phyloP scores from a whole-genome alignment of 23 red algal species.

The Gracilaria gracilis region DNA sequence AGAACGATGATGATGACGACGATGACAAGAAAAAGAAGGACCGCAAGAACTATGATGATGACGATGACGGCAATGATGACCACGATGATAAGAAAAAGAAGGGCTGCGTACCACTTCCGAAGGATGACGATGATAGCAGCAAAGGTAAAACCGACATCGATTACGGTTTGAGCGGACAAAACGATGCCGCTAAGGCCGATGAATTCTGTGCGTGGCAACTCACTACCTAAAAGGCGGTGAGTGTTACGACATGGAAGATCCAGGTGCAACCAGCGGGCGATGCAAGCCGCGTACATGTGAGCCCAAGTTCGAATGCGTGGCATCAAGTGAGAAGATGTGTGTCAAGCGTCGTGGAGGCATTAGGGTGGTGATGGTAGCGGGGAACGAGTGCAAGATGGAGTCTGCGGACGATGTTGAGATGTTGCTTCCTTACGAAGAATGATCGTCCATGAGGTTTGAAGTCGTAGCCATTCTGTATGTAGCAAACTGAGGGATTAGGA shows the following conservation, averaged over 20 bases:
- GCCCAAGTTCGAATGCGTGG: constrained; percentile 28
- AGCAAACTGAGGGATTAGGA: too few relatives aligned
- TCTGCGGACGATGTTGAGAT: constrained; percentile 4
- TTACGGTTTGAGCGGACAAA: background rate
- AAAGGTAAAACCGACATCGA: background rate
- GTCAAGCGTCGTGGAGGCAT: background rate
- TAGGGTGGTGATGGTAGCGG: constrained; percentile 18
- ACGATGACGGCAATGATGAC: background rate
- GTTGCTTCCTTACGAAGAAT: constrained; percentile 18
- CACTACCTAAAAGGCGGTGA: background rate
- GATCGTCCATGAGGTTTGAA: too few relatives aligned
- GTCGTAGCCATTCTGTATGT: too few relatives aligned
- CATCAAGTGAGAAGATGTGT: background rate
- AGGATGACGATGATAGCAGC: background rate
- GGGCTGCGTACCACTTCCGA: background rate
- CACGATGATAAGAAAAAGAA: background rate
- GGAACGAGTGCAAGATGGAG: background rate
- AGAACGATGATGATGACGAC: background rate
- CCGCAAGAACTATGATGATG: too few relatives aligned
- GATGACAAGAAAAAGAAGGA: background rate
- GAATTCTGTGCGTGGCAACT: constrained; percentile 3
- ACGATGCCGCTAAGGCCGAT: too few relatives aligned
- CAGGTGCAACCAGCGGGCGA: background rate
- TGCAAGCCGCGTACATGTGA: constrained; percentile 21
- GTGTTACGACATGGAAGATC: constrained; percentile 25